phyloP scores from a whole-genome alignment of 2,329 filamentous ascomycete species.

The Beauveria pseudobassiana region DNA sequence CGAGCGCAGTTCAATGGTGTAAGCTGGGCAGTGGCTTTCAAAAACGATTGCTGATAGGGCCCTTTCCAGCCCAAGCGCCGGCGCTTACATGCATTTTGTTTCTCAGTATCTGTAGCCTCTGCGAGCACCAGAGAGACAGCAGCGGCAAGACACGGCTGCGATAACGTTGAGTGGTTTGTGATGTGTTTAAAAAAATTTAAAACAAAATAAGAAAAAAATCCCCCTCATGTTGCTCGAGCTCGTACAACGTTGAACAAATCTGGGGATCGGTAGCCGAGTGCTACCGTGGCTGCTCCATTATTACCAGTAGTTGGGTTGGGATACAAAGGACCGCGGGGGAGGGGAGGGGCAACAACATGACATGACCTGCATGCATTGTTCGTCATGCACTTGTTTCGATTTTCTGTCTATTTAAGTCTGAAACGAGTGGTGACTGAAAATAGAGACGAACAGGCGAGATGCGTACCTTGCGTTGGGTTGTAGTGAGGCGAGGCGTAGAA shows the following conservation, averaged over 20 bases:
- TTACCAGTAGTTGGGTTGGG: no score
- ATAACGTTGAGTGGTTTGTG: no score
- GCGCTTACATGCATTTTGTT: conserved; percentile 1
- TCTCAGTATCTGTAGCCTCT: not conserved
- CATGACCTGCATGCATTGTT: not conserved
- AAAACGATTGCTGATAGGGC: not conserved
- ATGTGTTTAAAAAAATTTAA: no score
- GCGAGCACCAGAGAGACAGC: not conserved
- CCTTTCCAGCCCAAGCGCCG: not conserved
- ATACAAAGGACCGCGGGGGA: no score
- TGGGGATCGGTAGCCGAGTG: no score
- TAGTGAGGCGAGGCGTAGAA: not conserved
- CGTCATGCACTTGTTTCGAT: not conserved
- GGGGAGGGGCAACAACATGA: no score
- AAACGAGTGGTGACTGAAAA: not conserved
- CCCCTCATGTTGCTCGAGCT: no score
- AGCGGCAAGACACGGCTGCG: not conserved
- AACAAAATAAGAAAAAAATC: no score
- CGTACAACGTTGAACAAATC: no score
- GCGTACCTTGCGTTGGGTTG: not conserved
- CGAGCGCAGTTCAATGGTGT: not conserved
- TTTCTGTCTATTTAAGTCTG: not conserved
- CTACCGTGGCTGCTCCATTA: no score
- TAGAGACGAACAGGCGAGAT: not conserved
- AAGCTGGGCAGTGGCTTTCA: not conserved